Evolutionary conservation across 768 basidiomycete species (phyloP), one percentile per base, ranked within the genome.

Genomic region (Termitomyces sp.): DNA sequence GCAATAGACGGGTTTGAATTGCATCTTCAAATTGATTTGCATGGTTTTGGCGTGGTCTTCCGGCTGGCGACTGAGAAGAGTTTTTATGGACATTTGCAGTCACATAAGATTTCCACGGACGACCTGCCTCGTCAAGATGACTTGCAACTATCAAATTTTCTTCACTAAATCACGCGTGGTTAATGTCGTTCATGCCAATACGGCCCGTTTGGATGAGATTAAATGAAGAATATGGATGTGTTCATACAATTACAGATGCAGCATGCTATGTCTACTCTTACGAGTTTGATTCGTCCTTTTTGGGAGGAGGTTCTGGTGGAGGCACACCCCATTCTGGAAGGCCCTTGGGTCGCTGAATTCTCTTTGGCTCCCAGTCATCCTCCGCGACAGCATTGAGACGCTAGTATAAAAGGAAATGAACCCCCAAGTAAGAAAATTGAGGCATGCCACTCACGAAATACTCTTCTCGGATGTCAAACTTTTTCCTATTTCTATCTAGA

Each of bases 251-350:
- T 52, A 58, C 56, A 50, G 38, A 52, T 56, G 24, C 46, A 52
- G 18, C 32, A 38, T 45, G 46, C 46, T 46, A 40, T 48, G 22
- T 32, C 35, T 20, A n/a, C 40, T 11, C 5, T 46, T 41, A 56
- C 14, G 56, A 56, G 26, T n/a, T 20, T 18, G 20, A 50, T 6
- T 33, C 48, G 26, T 63, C 44, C 43, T 57, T 54, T 32, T 51
- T 36, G 20, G 52, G 47, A 35, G 75, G 71, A 14, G 82, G 79
- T 66, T 82, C 82, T 2, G 82, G 74, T 3, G 92, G 90, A 20
- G 90, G 82, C 24, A 91, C 86, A 55, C 94, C 95, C 95, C 93
- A 96, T 68, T 96, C 94, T 1, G 92, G 92, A n/a, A 92, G 72
- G 18, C 94, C 95, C 40, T 85, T 83, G 3, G 94, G 92, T 43